A percentile compares a stretch with the other conserved stretches of the same genome.
phyloP scores from a whole-genome alignment of 2,329 filamentous ascomycete species.

The Exserohilum turcica region DNA sequence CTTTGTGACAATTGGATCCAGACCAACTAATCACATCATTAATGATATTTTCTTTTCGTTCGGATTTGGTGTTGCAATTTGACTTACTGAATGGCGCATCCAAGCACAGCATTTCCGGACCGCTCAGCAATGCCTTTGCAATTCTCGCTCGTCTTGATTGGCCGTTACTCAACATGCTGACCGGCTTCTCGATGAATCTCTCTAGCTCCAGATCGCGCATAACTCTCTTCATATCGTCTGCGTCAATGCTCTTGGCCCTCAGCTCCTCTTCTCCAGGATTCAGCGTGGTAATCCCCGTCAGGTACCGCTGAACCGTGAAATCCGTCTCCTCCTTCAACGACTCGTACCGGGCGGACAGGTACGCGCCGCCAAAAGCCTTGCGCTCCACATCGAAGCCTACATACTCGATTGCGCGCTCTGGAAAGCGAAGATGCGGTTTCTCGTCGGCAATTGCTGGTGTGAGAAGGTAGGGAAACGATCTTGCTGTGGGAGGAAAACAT shows the following conservation, averaged over 20 bases:
- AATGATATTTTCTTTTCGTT: not conserved
- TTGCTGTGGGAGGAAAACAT: slow-evolving; percentile 73
- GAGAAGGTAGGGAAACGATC: slow-evolving; percentile 79
- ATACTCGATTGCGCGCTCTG: slow-evolving; percentile 76
- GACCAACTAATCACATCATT: slow-evolving; percentile 64
- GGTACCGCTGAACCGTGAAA: slow-evolving; percentile 79
- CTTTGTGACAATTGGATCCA: slow-evolving; percentile 81
- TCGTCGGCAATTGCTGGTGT: slow-evolving; percentile 62
- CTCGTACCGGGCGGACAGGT: slow-evolving; percentile 90
- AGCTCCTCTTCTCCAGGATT: slow-evolving; percentile 67
- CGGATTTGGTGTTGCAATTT: not conserved
- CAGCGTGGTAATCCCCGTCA: slow-evolving; percentile 80
- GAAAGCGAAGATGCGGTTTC: slow-evolving; percentile 60
- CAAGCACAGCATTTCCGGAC: slow-evolving; percentile 75
- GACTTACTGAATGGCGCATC: slow-evolving; percentile 84
- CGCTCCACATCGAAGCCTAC: slow-evolving; percentile 86
- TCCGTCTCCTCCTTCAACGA: slow-evolving; percentile 84
- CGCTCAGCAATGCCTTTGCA: slow-evolving; percentile 78
- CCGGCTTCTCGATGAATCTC: slow-evolving; percentile 75
- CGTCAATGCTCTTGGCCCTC: slow-evolving; percentile 56
- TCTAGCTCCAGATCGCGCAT: slow-evolving; percentile 71
- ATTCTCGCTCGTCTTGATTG: slow-evolving; percentile 88
- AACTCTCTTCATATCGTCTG: slow-evolving; percentile 61
- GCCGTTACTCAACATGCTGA: slow-evolving; percentile 90
- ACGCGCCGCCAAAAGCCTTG: slow-evolving; percentile 66